Percentiles rank a stretch among this genome's conserved stretches.
phyloP scores from a whole-genome alignment of 1,284 basidiomycete genomes.

The Trichosporon faecale region DNA sequence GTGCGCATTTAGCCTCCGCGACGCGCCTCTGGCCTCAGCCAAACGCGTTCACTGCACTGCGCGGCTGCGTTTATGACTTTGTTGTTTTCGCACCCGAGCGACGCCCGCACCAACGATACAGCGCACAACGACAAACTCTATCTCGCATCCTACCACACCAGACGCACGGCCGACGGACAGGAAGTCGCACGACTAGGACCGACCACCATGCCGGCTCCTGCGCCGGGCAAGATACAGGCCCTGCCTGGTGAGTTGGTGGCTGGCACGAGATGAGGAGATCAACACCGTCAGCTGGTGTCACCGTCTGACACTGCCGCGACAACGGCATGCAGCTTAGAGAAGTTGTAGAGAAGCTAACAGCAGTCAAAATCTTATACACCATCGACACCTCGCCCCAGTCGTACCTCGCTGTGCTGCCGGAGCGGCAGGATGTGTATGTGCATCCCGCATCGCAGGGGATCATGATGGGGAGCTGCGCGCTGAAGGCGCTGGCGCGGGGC shows the following conservation, averaged over 20 bases:
- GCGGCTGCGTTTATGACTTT: conserved; percentile 7
- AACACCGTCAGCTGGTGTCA: neutral
- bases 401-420: conserved; percentile 41
- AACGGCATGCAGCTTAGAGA: neutral
- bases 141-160: neutral
- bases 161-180: neutral
- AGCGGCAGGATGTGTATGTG: conserved; percentile 42
- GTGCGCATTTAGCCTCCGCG: neutral
- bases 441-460: conserved; percentile 27
- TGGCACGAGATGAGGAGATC: neutral
- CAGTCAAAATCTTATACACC: conserved; percentile 49
- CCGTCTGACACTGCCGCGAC: neutral
- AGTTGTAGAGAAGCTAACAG: neutral
- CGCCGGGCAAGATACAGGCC: conserved; percentile 44
- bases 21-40: neutral
- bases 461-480: conserved; percentile 35
- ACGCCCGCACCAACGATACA: neutral
- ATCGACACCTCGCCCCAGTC: conserved; percentile 43
- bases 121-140: neutral
- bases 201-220: conserved; percentile 37
- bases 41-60: neutral
- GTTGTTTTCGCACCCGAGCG: conserved; percentile 4
- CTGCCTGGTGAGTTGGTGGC: conserved; percentile 35
- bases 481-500: conserved; percentile 41
- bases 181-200: neutral